These are phyloP conservation scores for Tardiomyces blankii DNA, from an alignment of 1,139 yeast genomes.

Conservation along the genomic window DNA sequence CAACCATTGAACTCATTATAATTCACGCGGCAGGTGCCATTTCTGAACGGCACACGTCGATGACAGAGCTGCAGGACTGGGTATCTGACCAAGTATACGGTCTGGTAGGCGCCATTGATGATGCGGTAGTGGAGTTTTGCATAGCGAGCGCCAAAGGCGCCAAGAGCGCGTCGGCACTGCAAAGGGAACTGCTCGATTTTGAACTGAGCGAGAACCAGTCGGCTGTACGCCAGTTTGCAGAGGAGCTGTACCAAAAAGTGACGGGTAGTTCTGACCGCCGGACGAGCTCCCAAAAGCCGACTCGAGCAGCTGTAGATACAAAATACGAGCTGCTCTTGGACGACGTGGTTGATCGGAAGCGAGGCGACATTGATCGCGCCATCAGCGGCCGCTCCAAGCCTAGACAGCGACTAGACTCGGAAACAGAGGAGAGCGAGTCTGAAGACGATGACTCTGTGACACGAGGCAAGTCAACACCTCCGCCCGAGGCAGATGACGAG, in stretches of 20 bases:
- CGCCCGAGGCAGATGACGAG: too few relatives aligned
- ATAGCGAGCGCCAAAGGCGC: not conserved
- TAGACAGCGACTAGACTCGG: constrained; percentile 2
- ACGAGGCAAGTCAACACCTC: too few relatives aligned
- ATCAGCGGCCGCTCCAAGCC: not conserved
- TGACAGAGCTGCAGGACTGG: not conserved
- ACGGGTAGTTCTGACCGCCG: too few relatives aligned
- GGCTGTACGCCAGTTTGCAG: not conserved
- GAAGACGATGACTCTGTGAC: constrained; percentile 3
- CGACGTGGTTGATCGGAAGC: constrained; percentile 5
- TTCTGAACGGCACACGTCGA: too few relatives aligned
- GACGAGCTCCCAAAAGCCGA: not conserved
- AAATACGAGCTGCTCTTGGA: constrained; percentile 8
- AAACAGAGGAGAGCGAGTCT: constrained; percentile 2
- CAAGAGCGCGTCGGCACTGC: not conserved
- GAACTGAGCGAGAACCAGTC: not conserved
- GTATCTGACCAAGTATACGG: not conserved
- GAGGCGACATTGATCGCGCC: not conserved
- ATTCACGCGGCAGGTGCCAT: too few relatives aligned
- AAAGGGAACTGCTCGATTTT: not conserved
- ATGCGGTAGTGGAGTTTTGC: not conserved
- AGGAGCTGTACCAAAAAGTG: not conserved
- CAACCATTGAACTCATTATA: not conserved
- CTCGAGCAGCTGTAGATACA: not conserved
- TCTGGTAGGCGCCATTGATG: not conserved